Evolutionary conservation across 345 rosid genomes (phyloP).

Genomic region (Salix arbutifolia): DNA sequence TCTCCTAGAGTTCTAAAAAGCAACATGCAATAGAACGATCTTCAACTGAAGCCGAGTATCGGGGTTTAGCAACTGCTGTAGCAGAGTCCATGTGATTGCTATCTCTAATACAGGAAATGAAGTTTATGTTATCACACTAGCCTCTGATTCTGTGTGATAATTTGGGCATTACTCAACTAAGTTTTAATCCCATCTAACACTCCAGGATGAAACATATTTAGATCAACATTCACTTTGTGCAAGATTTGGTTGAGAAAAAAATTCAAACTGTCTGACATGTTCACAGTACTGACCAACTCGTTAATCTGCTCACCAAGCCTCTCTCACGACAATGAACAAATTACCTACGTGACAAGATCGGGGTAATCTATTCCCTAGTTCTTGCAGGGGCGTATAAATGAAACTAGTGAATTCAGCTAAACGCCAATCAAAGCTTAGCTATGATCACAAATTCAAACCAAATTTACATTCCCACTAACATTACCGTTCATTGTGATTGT

Average conservation of each 20-base stretch:
- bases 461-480: no score
- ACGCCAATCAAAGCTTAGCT: no score
- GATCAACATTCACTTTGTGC: neutral
- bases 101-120: neutral
- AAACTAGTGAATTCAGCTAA: no score
- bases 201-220: neutral
- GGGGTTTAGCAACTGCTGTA: neutral
- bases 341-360: no score
- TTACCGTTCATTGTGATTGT: no score
- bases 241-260: neutral
- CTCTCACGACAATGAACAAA: no score
- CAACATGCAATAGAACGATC: neutral
- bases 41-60: neutral
- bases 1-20: neutral
- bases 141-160: neutral
- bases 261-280: neutral
- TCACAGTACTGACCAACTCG: neutral
- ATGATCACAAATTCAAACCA: no score
- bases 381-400: no score
- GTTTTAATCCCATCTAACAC: neutral
- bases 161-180: neutral
- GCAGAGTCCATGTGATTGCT: neutral
- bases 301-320: neutral
- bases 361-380: no score
- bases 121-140: fast-evolving